phyloP scores from a whole-genome alignment of 345 rosid genomes.

The Nasturtium officinale region DNA sequence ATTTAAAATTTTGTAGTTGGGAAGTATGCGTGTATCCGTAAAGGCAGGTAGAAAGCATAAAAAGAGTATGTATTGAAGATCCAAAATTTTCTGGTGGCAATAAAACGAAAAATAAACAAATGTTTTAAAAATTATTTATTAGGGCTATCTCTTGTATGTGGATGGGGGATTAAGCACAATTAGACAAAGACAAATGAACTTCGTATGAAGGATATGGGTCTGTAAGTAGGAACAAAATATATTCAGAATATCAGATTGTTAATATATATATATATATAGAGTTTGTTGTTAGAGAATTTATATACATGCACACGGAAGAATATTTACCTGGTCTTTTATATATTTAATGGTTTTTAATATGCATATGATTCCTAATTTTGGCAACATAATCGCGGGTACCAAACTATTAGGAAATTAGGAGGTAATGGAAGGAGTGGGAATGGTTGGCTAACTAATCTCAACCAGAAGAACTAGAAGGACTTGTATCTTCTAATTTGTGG shows the following conservation, averaged over 20 bases:
- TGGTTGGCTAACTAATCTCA: conserved; percentile 49
- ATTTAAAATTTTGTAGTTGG: not conserved
- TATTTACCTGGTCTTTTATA: not conserved
- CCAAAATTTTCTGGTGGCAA: not conserved
- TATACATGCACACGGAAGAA: not conserved
- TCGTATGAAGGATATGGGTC: not conserved
- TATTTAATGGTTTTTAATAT: not conserved
- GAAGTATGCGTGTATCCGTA: not conserved
- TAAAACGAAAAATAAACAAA: not conserved
- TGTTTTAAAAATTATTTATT: not conserved
- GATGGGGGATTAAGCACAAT: no score
- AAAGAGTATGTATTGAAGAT: conserved; percentile 16
- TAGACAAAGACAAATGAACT: not conserved
- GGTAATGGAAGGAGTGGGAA: conserved; percentile 28
- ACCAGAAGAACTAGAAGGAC: conserved; percentile 36
- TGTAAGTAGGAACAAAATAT: not conserved
- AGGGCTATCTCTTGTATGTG: no score
- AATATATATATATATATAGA: not conserved
- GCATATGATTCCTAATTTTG: not conserved
- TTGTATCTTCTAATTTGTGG: conserved; percentile 15
- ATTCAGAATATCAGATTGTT: not conserved
- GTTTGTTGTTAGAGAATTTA: not conserved
- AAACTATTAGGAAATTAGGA: not conserved
- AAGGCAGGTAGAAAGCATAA: not conserved
- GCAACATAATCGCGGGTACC: conserved; percentile 28